These are phyloP conservation scores for Plasmodium ovale DNA, from an alignment of 169 alveolate genomes.

Conservation along the genomic window DNA sequence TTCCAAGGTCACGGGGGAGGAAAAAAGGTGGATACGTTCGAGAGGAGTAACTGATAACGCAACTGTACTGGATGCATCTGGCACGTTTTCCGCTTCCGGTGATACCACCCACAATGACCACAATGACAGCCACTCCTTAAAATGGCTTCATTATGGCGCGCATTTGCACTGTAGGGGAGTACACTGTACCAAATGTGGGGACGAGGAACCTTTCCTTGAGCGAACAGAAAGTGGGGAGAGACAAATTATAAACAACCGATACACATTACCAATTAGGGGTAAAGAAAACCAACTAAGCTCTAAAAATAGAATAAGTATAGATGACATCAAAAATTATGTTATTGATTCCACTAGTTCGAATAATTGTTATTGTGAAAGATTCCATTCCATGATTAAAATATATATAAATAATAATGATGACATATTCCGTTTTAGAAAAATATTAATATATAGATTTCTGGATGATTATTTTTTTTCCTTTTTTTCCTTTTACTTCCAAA, in stretches of 20 bases:
- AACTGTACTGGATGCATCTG: no score
- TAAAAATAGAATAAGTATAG: not conserved
- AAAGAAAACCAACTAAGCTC: not conserved
- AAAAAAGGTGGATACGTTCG: no score
- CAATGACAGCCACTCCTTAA: no score
- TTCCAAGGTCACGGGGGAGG: no score
- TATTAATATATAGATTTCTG: slow-evolving; percentile 43
- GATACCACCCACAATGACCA: no score
- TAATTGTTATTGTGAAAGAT: slow-evolving; percentile 25
- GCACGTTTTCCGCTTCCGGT: no score
- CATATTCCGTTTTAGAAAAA: slow-evolving; percentile 27
- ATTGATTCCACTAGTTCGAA: not conserved
- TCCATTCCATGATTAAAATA: slow-evolving; percentile 10
- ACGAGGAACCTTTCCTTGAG: not conserved
- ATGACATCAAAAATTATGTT: slow-evolving; percentile 22
- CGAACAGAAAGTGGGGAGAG: not conserved
- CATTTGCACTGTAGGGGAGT: no score
- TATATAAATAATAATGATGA: slow-evolving; percentile 29
- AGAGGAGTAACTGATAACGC: no score
- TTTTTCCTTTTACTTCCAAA: slow-evolving; percentile 32
- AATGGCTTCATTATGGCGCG: no score
- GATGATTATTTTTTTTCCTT: slow-evolving; percentile 62
- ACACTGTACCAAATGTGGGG: not conserved
- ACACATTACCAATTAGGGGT: slow-evolving; percentile 11
- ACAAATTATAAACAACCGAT: slow-evolving; percentile 11